A percentile compares a stretch with the other conserved stretches of the same genome.
These are phyloP conservation scores for Kluyveromyces lactis DNA, from an alignment of 805 yeast species.

Conservation along the genomic window DNA sequence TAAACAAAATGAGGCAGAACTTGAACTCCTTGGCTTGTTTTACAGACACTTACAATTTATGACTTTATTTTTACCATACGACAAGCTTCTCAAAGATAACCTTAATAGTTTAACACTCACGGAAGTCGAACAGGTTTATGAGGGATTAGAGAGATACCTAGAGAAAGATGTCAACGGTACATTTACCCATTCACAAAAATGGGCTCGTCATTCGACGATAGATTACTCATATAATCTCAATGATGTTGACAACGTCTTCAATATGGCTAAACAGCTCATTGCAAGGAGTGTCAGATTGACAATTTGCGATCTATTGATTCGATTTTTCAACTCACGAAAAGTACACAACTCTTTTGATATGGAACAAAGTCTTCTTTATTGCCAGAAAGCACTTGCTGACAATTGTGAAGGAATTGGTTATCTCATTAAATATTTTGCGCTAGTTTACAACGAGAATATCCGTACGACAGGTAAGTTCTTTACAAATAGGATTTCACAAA, in stretches of 20 bases:
- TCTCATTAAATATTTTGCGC: not conserved
- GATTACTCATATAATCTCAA: not conserved
- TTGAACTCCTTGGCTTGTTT: not conserved
- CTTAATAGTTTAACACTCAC: not conserved
- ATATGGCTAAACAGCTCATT: not conserved
- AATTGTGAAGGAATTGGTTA: not conserved
- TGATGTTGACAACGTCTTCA: not conserved
- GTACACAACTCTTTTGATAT: not conserved
- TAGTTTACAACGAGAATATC: not conserved
- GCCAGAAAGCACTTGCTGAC: not conserved
- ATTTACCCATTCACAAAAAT: not conserved
- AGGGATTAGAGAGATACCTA: not conserved
- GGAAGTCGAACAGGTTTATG: not conserved
- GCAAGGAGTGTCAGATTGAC: not conserved
- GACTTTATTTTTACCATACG: not conserved
- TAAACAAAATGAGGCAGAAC: conserved; percentile 3
- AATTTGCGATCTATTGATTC: not conserved
- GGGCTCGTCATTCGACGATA: not conserved
- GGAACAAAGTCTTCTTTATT: not conserved
- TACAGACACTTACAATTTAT: not conserved
- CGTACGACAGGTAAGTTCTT: conserved; percentile 1
- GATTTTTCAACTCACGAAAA: not conserved
- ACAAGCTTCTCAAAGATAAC: not conserved
- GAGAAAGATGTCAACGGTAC: no score
- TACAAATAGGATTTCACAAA: conserved; percentile 1